Evolutionary conservation across 352 stramenopile genomes (phyloP).

Genomic region (Globisporangium mamillatum): DNA sequence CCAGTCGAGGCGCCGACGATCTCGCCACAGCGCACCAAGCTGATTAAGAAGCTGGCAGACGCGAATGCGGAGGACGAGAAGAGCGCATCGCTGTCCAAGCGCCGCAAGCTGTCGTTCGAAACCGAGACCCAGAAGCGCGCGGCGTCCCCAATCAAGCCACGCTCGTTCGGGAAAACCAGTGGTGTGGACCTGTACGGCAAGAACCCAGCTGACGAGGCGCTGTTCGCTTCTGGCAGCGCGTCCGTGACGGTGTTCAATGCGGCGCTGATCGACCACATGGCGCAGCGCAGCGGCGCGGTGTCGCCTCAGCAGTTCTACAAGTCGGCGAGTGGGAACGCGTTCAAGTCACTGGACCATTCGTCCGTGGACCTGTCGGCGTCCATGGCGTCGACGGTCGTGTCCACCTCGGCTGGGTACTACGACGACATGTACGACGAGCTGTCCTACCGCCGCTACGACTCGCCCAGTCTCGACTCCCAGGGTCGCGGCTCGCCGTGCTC

Average conservation of each 20-base stretch:
- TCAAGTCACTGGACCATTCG: constrained; percentile 32
- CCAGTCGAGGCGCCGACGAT: constrained; percentile 18
- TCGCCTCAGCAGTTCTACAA: constrained; percentile 14
- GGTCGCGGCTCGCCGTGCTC: constrained; percentile 13
- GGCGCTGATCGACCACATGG: constrained; percentile 10
- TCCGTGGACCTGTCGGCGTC: constrained; percentile 58
- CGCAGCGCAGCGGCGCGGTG: constrained; percentile 10
- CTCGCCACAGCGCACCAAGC: constrained; percentile 28
- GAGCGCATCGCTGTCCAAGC: constrained; percentile 29
- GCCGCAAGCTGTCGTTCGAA: constrained; percentile 42
- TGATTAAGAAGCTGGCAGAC: constrained; percentile 31
- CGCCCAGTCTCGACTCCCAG: constrained; percentile 18
- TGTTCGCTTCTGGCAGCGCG: background rate
- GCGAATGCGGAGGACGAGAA: constrained; percentile 16
- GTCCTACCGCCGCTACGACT: constrained; percentile 30
- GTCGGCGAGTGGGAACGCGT: constrained; percentile 18
- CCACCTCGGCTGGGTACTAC: constrained; percentile 38
- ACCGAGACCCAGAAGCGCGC: constrained; percentile 9
- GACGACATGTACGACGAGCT: constrained; percentile 64
- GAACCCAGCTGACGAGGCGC: constrained; percentile 9
- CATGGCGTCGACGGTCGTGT: constrained; percentile 65
- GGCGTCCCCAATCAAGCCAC: constrained; percentile 13
- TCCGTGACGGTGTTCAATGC: constrained; percentile 16
- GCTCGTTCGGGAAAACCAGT: constrained; percentile 8
- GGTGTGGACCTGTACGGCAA: constrained; percentile 8